Conservation (phyloP, 805 yeast genomes). For the Limtongia smithiae region DNA sequence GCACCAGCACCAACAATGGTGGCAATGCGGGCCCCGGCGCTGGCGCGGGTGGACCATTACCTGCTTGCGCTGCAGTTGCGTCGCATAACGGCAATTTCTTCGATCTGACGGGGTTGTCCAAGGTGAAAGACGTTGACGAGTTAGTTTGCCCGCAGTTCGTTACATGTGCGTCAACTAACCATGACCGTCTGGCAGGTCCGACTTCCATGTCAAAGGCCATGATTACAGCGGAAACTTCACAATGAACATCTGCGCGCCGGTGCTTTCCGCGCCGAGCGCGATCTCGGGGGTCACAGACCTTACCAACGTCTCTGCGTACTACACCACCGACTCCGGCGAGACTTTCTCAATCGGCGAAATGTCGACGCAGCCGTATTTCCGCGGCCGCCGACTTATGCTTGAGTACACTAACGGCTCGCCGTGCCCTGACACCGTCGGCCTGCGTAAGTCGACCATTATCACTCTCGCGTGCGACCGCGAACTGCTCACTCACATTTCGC, state of each 20-base stretch:
- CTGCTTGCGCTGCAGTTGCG: constrained; percentile 34
- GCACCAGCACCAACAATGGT: no score
- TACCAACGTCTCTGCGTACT: constrained; percentile 55
- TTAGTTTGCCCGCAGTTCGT: constrained; percentile 1
- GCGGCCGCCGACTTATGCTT: constrained; percentile 68
- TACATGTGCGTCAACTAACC: neutral
- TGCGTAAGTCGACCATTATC: constrained; percentile 60
- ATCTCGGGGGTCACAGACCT: constrained; percentile 34
- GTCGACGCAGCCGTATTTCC: constrained; percentile 57
- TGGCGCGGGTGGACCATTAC: neutral
- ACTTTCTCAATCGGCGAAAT: constrained; percentile 51
- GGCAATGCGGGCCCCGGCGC: no score
- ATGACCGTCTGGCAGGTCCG: constrained; percentile 32
- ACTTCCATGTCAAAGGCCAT: constrained; percentile 69
- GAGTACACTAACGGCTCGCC: constrained; percentile 64
- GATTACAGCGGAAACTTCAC: constrained; percentile 73
- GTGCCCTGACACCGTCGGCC: constrained; percentile 46
- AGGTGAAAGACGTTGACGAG: constrained; percentile 34
- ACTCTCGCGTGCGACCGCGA: constrained; percentile 79
- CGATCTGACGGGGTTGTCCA: constrained; percentile 43
- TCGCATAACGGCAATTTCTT: constrained; percentile 41
- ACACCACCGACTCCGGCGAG: constrained; percentile 45
- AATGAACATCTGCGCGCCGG: constrained; percentile 60
- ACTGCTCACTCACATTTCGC: constrained; percentile 46
- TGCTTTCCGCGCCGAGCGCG: constrained; percentile 42